These are phyloP conservation scores for Litchi chinensis DNA, from an alignment of 345 rosid species.

Conservation along the genomic window DNA sequence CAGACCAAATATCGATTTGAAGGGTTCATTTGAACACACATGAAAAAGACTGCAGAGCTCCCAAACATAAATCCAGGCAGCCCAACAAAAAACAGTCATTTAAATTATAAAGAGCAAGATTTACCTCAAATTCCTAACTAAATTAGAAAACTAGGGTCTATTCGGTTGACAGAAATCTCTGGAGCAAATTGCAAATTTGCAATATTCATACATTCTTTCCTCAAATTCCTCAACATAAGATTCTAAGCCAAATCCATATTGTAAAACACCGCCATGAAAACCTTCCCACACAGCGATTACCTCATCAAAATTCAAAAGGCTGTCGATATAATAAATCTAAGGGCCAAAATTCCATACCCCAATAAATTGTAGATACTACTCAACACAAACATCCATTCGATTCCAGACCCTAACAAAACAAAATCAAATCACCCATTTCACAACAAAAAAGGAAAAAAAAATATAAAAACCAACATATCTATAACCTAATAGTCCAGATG, in stretches of 20 bases:
- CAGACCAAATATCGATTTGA: slow-evolving; percentile 5
- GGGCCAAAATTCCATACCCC: neutral
- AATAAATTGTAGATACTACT: neutral
- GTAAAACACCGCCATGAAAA: neutral
- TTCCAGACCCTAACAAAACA: neutral
- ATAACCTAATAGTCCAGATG: neutral
- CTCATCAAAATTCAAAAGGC: neutral
- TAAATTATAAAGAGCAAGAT: neutral
- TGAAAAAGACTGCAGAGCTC: neutral
- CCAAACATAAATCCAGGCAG: neutral
- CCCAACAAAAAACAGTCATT: neutral
- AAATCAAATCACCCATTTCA: neutral
- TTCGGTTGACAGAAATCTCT: neutral
- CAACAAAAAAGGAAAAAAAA: neutral
- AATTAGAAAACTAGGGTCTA: neutral
- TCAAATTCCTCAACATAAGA: slow-evolving; percentile 13
- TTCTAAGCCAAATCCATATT: neutral
- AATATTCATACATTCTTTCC: neutral
- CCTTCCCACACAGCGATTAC: neutral
- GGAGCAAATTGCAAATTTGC: too few relatives aligned
- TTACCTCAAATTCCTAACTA: neutral
- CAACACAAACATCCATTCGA: neutral
- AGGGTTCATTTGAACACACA: neutral
- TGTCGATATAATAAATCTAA: neutral
- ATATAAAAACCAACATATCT: too few relatives aligned